Base-by-base conservation (phyloP, 2,329 filamentous ascomycete species). In the Paramyrothecium roridum region DNA sequence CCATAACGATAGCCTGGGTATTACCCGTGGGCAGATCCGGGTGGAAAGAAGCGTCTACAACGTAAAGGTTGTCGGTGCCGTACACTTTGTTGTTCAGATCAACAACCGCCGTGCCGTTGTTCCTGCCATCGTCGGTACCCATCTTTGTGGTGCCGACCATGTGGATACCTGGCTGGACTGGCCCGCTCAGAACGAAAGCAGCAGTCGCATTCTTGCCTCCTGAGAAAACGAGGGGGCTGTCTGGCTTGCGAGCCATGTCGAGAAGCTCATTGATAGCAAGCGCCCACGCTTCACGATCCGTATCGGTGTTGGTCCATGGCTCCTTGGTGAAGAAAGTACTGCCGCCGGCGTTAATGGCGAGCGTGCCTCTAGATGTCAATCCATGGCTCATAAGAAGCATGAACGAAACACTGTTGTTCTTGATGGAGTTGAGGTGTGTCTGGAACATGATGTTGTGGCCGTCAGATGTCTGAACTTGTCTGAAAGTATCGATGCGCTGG, bases 11-110 rank as follows among this genome's bases (percentile, higher is more conserved):
- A 2, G 84, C 79, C 53, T 83, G 81, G 2, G 86, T 86, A 67
- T 90, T 90, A 20, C 85, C 84, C 2, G 84, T 84, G 12, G 84
- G 78, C 56, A 88, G 81, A 56, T 86, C 86, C 0, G 87, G 86
- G 72, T 88, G 86, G 64, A 89, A 85, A 57, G 80, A 81, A 1
- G 82, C 85, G 64, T 89, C 86, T 3, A 88, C 81, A 17, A 88
- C 79, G 64, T 85, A 87, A 48, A 88, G 72, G 69, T 88, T 88
- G 62, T 87, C 82, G 1, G 81, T 88, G 54, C 85, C 85, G 59
- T 84, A 88, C 2, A 88, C 83, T 68, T 80, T 82, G 52, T 83
- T 80, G 67, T 88, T 76, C 7, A 77, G 67, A 61, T 88, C 85
- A 2, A 88, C 85, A 2, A 88, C 85, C 0, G 83, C 72, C 3